Evolutionary conservation across 179 eudicot genomes (phyloP).

Genomic region (Vitellaria paradoxa): DNA sequence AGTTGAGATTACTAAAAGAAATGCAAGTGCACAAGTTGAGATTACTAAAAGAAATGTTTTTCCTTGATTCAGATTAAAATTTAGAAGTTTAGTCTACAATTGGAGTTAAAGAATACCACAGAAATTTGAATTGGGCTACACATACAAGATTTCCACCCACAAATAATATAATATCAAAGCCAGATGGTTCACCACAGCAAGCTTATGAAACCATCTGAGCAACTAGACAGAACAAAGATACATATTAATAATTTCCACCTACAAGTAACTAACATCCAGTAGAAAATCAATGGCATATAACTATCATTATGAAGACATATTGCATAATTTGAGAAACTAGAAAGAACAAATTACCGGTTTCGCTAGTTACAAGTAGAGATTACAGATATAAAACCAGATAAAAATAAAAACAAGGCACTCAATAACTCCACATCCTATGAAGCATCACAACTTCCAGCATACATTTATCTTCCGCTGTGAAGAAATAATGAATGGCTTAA

Average conservation of each 20-base stretch:
- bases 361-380: background rate
- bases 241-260: too few relatives aligned
- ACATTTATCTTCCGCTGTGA: background rate
- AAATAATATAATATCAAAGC: background rate
- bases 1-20: too few relatives aligned
- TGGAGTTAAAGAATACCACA: background rate
- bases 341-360: background rate
- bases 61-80: background rate
- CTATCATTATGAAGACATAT: background rate
- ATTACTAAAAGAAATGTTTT: background rate
- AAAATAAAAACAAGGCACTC: background rate
- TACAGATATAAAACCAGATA: background rate
- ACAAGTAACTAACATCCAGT: too few relatives aligned
- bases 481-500: background rate
- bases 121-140: background rate
- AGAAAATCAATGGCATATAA: background rate
- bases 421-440: background rate
- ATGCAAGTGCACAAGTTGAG: too few relatives aligned
- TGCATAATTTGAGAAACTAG: background rate
- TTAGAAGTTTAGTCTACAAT: background rate
- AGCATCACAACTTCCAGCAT: conserved; percentile 4
- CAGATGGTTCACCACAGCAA: background rate
- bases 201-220: background rate
- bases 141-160: background rate
- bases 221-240: background rate